phyloP scores from a whole-genome alignment of 306 rosid genomes.

The Oemleria cerasiformis region DNA sequence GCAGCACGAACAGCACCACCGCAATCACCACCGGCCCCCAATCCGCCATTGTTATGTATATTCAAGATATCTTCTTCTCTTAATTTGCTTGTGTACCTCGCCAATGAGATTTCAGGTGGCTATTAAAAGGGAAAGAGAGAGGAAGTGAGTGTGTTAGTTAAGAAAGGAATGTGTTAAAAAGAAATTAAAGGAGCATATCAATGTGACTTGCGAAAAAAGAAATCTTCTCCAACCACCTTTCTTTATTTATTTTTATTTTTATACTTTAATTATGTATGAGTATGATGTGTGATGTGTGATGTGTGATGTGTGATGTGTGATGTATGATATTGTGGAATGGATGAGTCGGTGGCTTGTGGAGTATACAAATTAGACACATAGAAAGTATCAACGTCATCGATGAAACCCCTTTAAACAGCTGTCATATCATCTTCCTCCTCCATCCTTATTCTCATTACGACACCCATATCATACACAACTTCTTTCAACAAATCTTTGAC shows the following conservation, averaged over 20 bases:
- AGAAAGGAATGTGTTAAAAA: no score
- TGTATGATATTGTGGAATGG: neutral
- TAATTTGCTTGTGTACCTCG: neutral
- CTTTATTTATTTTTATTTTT: no score
- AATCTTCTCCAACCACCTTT: no score
- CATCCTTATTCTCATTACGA: neutral
- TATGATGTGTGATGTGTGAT: no score
- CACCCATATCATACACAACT: neutral
- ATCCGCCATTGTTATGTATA: conserved; percentile 43
- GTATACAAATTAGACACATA: neutral
- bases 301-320: neutral
- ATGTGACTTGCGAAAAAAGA: no score
- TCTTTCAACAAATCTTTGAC: no score
- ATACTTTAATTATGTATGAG: no score
- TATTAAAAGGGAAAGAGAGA: neutral
- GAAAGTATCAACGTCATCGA: neutral
- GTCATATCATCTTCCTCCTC: neutral
- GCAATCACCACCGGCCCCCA: conserved; percentile 79
- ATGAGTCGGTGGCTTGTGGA: conserved; percentile 17
- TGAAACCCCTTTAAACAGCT: neutral
- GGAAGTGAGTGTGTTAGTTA: neutral
- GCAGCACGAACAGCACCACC: conserved; percentile 63
- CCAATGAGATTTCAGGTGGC: neutral
- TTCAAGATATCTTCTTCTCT: neutral
- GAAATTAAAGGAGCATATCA: no score